Base-by-base conservation (phyloP, 768 basidiomycete genomes). In the Rhodotorula paludigena region DNA sequence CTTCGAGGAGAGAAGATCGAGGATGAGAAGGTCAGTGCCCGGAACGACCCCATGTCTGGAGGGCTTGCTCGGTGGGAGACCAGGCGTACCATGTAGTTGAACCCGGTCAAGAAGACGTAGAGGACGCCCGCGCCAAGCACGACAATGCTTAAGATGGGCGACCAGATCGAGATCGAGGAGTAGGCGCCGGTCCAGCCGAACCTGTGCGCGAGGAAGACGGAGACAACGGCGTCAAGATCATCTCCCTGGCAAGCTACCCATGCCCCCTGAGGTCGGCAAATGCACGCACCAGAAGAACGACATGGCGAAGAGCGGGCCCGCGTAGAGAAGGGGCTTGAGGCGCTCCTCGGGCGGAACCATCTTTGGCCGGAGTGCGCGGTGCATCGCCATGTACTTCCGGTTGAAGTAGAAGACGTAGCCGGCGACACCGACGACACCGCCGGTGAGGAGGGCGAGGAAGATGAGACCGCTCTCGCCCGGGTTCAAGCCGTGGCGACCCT, bases 381-480 rank as follows among this genome's bases (percentile, higher is more conserved):
- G 66, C 52, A 60, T 57, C 49, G 42, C 35, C 49, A 68, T 68
- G 72, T 77, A 77, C 21, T 59, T 38, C 20, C 48, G 67, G 66
- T 77, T 74, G 60, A 74, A 74, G 60, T 69, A 72, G 38, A 68
- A 28, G 28, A 73, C 38, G 57, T 69, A 66, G 54, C 69, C 16
- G 41, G 56, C n/a, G 28, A 71, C 61, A 16, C 57, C 73, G 33
- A 57, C 11, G 35, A 56, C 44, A 18, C 73, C 71, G 3, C 74
- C 77, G n/a, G 60, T 53, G 39, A 76, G 65, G 9, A 76, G 68
- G n/a, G 76, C 74, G 20, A 78, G 68, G 64, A 77, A 78, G 56
- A 75, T 66, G 20, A 77, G 66, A 6, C 77, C 78, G 1, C 57
- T 56, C 18, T 73, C 62, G 30, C 77, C 77, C 3, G 75, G 58